Evolutionary conservation across 1,284 basidiomycete species (phyloP), one percentile per base, ranked within the genome.

Genomic region (Trametes sp.): DNA sequence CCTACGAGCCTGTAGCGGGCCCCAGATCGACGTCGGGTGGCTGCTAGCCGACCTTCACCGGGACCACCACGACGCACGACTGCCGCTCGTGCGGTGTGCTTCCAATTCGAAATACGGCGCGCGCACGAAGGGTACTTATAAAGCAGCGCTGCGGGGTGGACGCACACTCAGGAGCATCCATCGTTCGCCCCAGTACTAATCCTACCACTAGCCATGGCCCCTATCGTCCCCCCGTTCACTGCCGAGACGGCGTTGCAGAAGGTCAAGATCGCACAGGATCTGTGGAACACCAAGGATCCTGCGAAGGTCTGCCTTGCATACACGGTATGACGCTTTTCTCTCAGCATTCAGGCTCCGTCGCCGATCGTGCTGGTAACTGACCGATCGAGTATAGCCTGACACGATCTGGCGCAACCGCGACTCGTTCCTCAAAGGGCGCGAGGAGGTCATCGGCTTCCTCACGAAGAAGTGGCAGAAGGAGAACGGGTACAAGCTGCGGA

Each of bases 371-470:
- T 14, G 19, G 44, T 31, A 16, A 21, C 28, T 24, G 23, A 28
- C 21, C 23, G n/a, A n/a, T 4, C 10, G 38, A 19, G 9, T 7
- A 21, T 57, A 75, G 73, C 70, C 72, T 21, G 82, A 86, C 69
- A 83, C 80, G 4, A 75, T 84, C 68, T 88, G 87, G 87, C 77
- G 87, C 28, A 89, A 89, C 74, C 77, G 87, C 42, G 82, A 82
- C 67, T 59, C 73, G 19, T 89, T 89, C 73, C 69, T 84, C 61
- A 68, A 70, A 29, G 87, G 87, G 0, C 78, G 78, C 35, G 76
- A 76, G 4, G 79, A 80, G 54, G 82, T 88, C 50, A 76, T 80
- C 61, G 68, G 75, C 51, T 87, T 88, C 72, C 71, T 89, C 57
- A 78, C 74, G 11, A 74, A 76, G 63, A 89, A 88, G 66, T 89